Conservation (phyloP, 2,329 filamentous ascomycete genomes). For the Paracoccidioides lutzii region DNA sequence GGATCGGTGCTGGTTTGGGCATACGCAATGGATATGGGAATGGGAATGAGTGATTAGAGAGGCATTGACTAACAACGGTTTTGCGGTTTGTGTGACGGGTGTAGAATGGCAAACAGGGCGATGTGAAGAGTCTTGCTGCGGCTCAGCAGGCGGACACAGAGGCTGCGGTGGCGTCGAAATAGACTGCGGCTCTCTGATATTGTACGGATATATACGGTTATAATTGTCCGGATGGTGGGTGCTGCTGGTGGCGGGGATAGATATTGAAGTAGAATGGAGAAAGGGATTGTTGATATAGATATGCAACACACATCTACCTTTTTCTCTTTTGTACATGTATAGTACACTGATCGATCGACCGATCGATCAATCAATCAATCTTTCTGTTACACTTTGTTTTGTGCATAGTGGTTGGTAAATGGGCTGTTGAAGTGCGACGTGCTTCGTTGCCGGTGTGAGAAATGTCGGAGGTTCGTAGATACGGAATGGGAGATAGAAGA, state of each 20-base stretch:
- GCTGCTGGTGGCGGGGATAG: slow-evolving; percentile 11
- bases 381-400: background rate
- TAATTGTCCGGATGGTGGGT: slow-evolving; percentile 10
- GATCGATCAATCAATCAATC: background rate
- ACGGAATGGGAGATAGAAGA: background rate
- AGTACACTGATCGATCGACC: background rate
- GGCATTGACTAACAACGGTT: background rate
- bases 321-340: background rate
- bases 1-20: background rate
- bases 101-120: slow-evolving; percentile 93
- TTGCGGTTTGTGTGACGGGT: slow-evolving; percentile 12
- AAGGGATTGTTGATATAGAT: background rate
- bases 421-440: background rate
- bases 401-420: background rate
- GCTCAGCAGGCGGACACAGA: slow-evolving; percentile 38
- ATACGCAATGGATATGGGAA: background rate
- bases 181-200: slow-evolving; percentile 16
- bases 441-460: too few relatives aligned
- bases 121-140: slow-evolving; percentile 56
- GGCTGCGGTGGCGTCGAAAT: slow-evolving; percentile 32
- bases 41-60: background rate
- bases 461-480: background rate
- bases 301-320: background rate
- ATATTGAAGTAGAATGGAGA: background rate
- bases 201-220: slow-evolving; percentile 6